Evolutionary conservation across 306 rosid genomes (phyloP).

Genomic region (Sicyos baderoa): DNA sequence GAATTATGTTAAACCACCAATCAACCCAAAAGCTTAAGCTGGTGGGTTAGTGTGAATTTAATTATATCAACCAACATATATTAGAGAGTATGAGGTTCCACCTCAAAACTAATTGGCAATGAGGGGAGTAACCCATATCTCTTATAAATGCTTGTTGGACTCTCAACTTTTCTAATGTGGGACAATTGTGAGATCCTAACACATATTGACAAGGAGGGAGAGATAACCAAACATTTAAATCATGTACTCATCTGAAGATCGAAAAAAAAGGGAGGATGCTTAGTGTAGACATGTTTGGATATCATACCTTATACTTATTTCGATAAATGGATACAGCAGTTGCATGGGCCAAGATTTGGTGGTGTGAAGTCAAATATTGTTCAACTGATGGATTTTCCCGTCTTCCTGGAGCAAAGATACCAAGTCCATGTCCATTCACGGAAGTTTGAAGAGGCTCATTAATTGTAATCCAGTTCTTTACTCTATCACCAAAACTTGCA

Average conservation of each 20-base stretch:
- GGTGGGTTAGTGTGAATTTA: no score
- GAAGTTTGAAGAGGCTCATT: constrained; percentile 92
- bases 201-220: background rate
- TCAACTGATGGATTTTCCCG: constrained; percentile 42
- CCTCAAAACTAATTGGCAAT: no score
- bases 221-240: background rate
- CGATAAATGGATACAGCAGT: constrained; percentile 61
- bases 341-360: constrained; percentile 87
- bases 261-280: constrained; percentile 1
- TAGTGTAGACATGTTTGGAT: constrained; percentile 11
- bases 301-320: constrained; percentile 67
- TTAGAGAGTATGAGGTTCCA: no score
- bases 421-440: constrained; percentile 56
- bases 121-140: no score
- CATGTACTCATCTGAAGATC: background rate
- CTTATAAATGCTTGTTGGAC: no score
- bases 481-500: constrained; percentile 86
- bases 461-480: constrained; percentile 74
- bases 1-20: no score
- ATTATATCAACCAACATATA: no score
- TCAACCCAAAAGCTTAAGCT: no score
- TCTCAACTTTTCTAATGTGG: no score
- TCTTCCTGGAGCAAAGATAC: constrained; percentile 76
- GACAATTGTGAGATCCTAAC: no score
- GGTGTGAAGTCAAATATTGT: constrained; percentile 73